Base-by-base conservation (phyloP, 2,329 filamentous ascomycete genomes). In the Clathrospora elynae region DNA sequence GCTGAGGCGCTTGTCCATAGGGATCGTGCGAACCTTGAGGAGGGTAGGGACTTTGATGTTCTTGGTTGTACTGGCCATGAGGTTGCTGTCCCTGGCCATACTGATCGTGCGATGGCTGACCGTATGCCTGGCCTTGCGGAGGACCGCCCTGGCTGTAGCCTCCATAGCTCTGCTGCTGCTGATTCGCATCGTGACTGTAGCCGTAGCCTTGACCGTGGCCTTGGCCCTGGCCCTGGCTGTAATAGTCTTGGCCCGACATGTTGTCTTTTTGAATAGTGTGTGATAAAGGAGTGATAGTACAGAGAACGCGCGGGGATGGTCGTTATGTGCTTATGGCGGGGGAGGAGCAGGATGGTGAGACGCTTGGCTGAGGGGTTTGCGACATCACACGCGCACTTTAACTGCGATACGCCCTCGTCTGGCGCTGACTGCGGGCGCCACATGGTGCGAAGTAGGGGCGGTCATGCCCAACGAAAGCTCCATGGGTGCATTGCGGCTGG, bases 181-280 rank as follows among this genome's bases (percentile, higher is more conserved):
- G 57, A 14, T 55, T 51, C 23, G 56, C 55, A 12, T 60, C 53
- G 24, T 62, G 57, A 42, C 55, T 55, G 28, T 58, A 52, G 22
- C 54, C 56, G 38, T 61, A 58, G 33, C 52, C 52, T 34, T 51
- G 49, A 28, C 20, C 25, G 7, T 55, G 47, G 23, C 35, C 39
- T 24, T 54, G 51, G 16, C 55, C 47, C 16, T 62, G 55, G 20
- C 59, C 59, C 14, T 37, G 35, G 36, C 66, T 63, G 56, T 71
- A 71, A 46, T 70, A 70, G 33, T 66, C 64, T 42, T 66, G 47
- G 32, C 49, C 62, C 13, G 59, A 51, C 57, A 62, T 62, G 35
- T 24, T 34, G 29, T 7, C n/a, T n/a, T 33, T 25, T 38, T 11
- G 7, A 12, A 24, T n/a, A n/a, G n/a, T n/a, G n/a, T n/a, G n/a